Percentiles rank a stretch among this genome's conserved stretches.
These are phyloP conservation scores for Zygosaccharomyces rouxii DNA, from an alignment of 805 yeast genomes.

Conservation along the genomic window DNA sequence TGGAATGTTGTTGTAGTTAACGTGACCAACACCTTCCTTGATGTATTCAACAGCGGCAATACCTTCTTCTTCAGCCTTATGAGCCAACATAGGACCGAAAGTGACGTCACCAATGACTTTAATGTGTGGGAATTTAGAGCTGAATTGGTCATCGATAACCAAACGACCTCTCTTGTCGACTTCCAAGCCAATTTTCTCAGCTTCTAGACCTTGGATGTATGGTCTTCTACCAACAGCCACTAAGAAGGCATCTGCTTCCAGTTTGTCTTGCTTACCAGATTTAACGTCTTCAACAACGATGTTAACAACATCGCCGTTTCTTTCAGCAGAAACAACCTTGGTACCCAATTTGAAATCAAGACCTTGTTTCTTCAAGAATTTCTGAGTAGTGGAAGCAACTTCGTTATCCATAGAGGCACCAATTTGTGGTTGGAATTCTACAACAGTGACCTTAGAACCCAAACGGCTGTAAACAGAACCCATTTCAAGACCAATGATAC, in stretches of 20 bases:
- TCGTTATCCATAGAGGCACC: conserved; percentile 99
- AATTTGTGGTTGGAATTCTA: conserved; percentile 84
- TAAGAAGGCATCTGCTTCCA: conserved; percentile 88
- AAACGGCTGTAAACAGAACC: conserved; percentile 95
- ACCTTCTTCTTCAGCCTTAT: conserved; percentile 99
- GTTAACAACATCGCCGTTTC: conserved; percentile 84
- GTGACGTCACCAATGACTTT: conserved; percentile 98
- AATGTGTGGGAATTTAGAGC: conserved; percentile 87
- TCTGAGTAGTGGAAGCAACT: conserved; percentile 85
- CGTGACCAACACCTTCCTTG: conserved; percentile 93
- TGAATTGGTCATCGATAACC: conserved; percentile 89
- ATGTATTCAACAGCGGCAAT: conserved; percentile 96
- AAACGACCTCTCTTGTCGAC: conserved; percentile 88
- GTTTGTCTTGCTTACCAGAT: conserved; percentile 68
- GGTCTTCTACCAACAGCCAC: conserved; percentile 99
- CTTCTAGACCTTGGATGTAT: conserved; percentile 81
- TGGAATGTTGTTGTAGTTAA: conserved; percentile 96
- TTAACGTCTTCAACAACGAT: conserved; percentile 87
- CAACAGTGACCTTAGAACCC: conserved; percentile 91
- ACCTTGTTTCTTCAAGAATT: conserved; percentile 91
- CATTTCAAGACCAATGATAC: conserved; percentile 99
- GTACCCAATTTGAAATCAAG: conserved; percentile 88
- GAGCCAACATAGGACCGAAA: conserved; percentile 98
- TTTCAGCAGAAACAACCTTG: conserved; percentile 80
- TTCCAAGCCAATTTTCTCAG: conserved; percentile 86